phyloP scores from a whole-genome alignment of 2,329 filamentous ascomycete species.

The Diplodia intermedia region DNA sequence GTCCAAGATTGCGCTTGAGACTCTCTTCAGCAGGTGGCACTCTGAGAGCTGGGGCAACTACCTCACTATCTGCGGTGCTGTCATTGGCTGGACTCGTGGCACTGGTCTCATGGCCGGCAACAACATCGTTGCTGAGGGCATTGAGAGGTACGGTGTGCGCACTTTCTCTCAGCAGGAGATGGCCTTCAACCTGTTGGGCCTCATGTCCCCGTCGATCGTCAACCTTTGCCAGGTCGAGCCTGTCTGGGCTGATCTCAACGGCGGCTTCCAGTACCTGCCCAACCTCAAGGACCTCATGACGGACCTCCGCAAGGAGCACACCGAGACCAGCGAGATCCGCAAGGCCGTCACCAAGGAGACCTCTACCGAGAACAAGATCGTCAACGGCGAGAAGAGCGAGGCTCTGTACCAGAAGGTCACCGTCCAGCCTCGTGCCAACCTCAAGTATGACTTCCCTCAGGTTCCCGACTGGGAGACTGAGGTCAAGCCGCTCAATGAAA shows the following conservation, averaged over 20 bases:
- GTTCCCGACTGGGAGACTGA: slow-evolving; percentile 92
- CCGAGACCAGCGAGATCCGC: slow-evolving; percentile 92
- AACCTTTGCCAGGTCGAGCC: slow-evolving; percentile 95
- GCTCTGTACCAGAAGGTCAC: slow-evolving; percentile 93
- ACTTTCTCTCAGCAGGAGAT: slow-evolving; percentile 99
- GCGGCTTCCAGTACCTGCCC: slow-evolving; percentile 95
- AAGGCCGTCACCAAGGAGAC: slow-evolving; percentile 95
- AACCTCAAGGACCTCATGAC: slow-evolving; percentile 95
- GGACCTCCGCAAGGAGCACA: slow-evolving; percentile 90
- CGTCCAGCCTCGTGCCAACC: slow-evolving; percentile 92
- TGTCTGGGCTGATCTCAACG: slow-evolving; percentile 96
- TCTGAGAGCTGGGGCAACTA: slow-evolving; percentile 97
- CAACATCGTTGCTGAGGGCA: slow-evolving; percentile 95
- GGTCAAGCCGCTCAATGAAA: slow-evolving; percentile 83
- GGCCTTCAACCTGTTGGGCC: slow-evolving; percentile 96
- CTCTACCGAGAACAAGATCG: slow-evolving; percentile 93
- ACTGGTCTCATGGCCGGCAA: slow-evolving; percentile 98
- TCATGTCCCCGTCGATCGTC: slow-evolving; percentile 93
- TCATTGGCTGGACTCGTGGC: slow-evolving; percentile 98
- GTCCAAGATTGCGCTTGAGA: slow-evolving; percentile 96
- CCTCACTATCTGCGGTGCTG: slow-evolving; percentile 96
- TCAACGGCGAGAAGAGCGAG: slow-evolving; percentile 93
- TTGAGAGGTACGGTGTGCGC: slow-evolving; percentile 94
- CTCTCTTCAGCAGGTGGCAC: slow-evolving; percentile 97
- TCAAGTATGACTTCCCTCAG: slow-evolving; percentile 94